Evolutionary conservation across 73 alveolate species (phyloP), one percentile per base, ranked within the genome.

Genomic region (Paramecium pentaurelia): DNA sequence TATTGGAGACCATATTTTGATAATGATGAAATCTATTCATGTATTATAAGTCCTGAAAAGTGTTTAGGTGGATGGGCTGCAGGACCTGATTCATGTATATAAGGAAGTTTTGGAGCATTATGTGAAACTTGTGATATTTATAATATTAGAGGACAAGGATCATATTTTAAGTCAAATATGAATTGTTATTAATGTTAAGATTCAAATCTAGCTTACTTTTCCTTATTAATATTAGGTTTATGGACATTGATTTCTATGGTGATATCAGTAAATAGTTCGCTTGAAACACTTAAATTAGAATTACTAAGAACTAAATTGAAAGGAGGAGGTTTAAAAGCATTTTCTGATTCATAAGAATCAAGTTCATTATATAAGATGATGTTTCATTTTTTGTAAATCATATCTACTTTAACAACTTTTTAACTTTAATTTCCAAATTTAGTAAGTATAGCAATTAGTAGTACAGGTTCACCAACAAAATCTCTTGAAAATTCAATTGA

Each of bases 41-140:
- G 75, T 20, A 28, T 54, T 3, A 44, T 11, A 12, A 51, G 36
- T 18, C 75, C 32, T n/a, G 38, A 44, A 0, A 84, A 84, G 7
- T 84, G 92, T 84, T 9, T 27, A 49, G 92, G 92, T 12, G 92
- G 92, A 7, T 45, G 77, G 77, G 18, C 20, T 30, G 92, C 59
- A 25, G 92, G 92, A 22, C 83, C 51, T 84, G 51, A 45, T 20
- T 44, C 92, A 28, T 84, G 92, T 84, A 22, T 28, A n/a, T 14
- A 44, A 47, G 92, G 92, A 16, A 27, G 59, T 54, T 49, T 45
- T 9, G 92, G 92, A 28, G 92, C 92, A 28, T 22, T 44, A 8
- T 84, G 92, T 47, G 75, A 38, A 30, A 38, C 37, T 12, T 84
- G 92, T 20, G 92, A 84, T 47, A 44, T 84, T 18, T 84, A 45